Base-by-base conservation (phyloP, 169 alveolate species). In the Ichthyophthirius multifiliis region DNA sequence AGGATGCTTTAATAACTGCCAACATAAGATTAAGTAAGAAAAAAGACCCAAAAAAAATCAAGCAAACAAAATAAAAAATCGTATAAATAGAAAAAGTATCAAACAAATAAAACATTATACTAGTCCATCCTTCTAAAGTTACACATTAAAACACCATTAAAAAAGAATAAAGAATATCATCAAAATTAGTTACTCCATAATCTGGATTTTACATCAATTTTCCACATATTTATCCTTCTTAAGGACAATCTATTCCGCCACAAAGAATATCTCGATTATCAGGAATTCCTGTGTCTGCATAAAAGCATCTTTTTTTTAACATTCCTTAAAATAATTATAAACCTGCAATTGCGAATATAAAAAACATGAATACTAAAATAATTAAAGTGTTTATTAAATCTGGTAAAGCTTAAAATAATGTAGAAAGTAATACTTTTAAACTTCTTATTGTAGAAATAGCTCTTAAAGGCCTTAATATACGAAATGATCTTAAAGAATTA, bases 331-430 rank as follows among this genome's bases (percentile, higher is more conserved):
- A 92, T 16, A 84, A 64, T 46, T 88, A 76, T 12, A 90, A 43
- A 18, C 97, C 95, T 15, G 87, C 48, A 30, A 93, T 87, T 27
- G 92, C 94, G 74, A 89, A 93, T 1, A 93, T 43, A 39, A 84
- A 65, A 16, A 93, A 16, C 1, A 75, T n/a, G 12, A 88, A 79
- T 6, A 79, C 41, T 37, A 83, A 75, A 73, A 88, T 43, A 13
- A 74, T 31, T 5, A 83, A 47, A 65, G 82, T 92, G 79, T 92
- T 46, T 43, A 73, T 48, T 35, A 86, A 82, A 43, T 65, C 73
- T 27, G 94, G 93, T n/a, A 89, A 48, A 7, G 91, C 65, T 31
- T 55, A 75, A 9, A 92, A 71, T 2, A 92, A 45, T 13, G 93
- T 47, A 9, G 37, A 39, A 16, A 83, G 81, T 15, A 92, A 74